Evolutionary conservation across 495 filamentous ascomycete genomes (phyloP).

Genomic region (Astrothelium subdiscretum): DNA sequence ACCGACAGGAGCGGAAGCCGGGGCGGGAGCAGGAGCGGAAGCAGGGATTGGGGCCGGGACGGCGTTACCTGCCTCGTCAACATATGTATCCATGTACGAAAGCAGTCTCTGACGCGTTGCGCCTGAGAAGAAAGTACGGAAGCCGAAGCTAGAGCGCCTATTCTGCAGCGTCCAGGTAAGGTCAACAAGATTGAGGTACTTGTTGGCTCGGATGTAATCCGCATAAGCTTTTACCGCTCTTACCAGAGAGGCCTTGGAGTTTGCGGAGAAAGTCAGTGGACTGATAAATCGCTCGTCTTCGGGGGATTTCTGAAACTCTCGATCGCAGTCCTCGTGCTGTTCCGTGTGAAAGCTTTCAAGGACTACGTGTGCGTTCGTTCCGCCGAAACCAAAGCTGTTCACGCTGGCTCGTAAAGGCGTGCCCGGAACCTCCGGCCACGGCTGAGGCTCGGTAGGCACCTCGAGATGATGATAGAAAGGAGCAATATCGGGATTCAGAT

Average conservation of each 20-base stretch:
- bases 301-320: neutral
- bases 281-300: neutral
- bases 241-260: neutral
- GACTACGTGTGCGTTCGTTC: slow-evolving; percentile 8
- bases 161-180: neutral
- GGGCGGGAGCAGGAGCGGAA: slow-evolving; percentile 2
- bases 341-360: neutral
- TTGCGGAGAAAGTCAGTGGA: neutral
- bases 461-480: neutral
- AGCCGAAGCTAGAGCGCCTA: neutral
- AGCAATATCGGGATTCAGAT: neutral
- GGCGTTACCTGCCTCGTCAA: slow-evolving; percentile 2
- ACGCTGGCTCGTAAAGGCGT: neutral
- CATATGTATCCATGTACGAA: neutral
- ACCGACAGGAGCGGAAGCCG: neutral
- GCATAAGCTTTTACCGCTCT: neutral
- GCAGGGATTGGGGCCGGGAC: no score
- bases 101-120: neutral
- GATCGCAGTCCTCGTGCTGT: slow-evolving; percentile 25
- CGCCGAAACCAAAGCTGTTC: slow-evolving; percentile 9
- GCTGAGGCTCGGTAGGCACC: neutral
- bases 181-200: neutral
- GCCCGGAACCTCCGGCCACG: neutral
- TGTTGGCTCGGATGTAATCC: neutral
- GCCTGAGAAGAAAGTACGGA: neutral